Evolutionary conservation across 192 early-diverging fungal species (phyloP).

Genomic region (Coemansia umbellata): DNA sequence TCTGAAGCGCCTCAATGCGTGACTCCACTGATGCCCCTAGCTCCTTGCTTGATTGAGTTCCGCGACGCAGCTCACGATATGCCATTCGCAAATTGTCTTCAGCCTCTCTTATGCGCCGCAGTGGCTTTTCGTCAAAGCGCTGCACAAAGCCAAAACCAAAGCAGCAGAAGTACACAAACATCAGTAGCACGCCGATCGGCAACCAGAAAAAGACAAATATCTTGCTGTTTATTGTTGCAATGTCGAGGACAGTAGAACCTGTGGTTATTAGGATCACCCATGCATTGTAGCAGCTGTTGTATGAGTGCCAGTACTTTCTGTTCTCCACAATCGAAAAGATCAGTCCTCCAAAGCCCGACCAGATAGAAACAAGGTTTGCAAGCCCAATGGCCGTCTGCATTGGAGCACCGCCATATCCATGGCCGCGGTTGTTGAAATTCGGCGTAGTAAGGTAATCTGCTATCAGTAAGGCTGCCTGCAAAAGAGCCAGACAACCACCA

Average conservation of each 20-base stretch:
- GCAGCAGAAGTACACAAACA: slow-evolving; percentile 47
- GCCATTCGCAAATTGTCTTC: slow-evolving; percentile 24
- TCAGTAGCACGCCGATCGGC: slow-evolving; percentile 45
- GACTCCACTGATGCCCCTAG: background rate
- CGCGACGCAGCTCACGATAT: slow-evolving; percentile 33
- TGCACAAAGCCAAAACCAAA: slow-evolving; percentile 41
- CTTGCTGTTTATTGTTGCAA: slow-evolving; percentile 37
- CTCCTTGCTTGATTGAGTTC: slow-evolving; percentile 14
- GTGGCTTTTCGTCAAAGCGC: slow-evolving; percentile 46
- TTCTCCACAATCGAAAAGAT: slow-evolving; percentile 40
- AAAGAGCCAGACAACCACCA: slow-evolving; percentile 30
- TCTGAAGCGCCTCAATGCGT: slow-evolving; percentile 23
- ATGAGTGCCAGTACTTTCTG: slow-evolving; percentile 33
- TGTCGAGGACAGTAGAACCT: slow-evolving; percentile 28
- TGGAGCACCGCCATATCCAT: slow-evolving; percentile 26
- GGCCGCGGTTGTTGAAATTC: slow-evolving; percentile 44
- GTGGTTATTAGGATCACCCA: slow-evolving; percentile 45
- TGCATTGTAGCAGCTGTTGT: slow-evolving; percentile 48
- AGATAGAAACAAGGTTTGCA: slow-evolving; percentile 47
- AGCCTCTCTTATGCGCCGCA: slow-evolving; percentile 34
- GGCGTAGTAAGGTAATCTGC: slow-evolving; percentile 35
- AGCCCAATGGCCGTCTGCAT: slow-evolving; percentile 46
- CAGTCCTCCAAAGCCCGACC: slow-evolving; percentile 49
- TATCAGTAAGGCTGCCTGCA: slow-evolving; percentile 32
- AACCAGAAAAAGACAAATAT: slow-evolving; percentile 52